Base-by-base conservation (phyloP, 2,329 filamentous ascomycete genomes). In the Colletotrichum horii region DNA sequence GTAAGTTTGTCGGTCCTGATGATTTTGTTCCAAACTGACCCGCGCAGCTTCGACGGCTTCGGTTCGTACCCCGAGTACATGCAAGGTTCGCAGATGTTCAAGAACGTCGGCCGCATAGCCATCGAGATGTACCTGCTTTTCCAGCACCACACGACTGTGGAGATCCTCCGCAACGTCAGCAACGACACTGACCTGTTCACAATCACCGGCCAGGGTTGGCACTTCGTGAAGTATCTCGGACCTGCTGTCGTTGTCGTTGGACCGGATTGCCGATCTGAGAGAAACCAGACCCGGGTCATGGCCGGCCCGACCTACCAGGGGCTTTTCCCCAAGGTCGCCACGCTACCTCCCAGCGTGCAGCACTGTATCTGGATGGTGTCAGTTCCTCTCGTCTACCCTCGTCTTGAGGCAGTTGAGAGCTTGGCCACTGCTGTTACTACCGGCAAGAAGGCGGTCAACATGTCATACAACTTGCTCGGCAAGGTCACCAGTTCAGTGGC, bases 101-200 rank as follows among this genome's bases (percentile, higher is more conserved):
- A 98, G 86, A 98, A 98, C 82, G 98, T 98, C 81, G 97, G 97
- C 28, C 93, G 97, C 48, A 93, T 99, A 77, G 97, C 96, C 26
- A 96, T 97, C 71, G 96, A 98, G 79, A 98, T 98, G 96, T 99
- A 98, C 82, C 90, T 99, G 43, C 91, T 99, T 9, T 99, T 99
- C 89, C 97, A 99, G 82, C 97, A 99, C 82, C 97, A 99, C 84
- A 98, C 97, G 0, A 98, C 96, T 0, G 89, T 97, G 4, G 97
- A 98, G 82, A 94, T 98, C 56, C 91, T 99, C 73, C 94, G 96
- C 68, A 96, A 98, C 79, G 93, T 98, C 74, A 94, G 91, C 81
- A 94, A 95, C 62, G 97, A 99, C 81, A 90, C 93, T 64, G 97
- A 99, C 80, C 91, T 99, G 8, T 99, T 99, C 85, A 98, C 96